Percentiles rank a stretch among this genome's conserved stretches.
Evolutionary conservation across 1,139 yeast species (phyloP).

Genomic region (Taphrina pruni): DNA sequence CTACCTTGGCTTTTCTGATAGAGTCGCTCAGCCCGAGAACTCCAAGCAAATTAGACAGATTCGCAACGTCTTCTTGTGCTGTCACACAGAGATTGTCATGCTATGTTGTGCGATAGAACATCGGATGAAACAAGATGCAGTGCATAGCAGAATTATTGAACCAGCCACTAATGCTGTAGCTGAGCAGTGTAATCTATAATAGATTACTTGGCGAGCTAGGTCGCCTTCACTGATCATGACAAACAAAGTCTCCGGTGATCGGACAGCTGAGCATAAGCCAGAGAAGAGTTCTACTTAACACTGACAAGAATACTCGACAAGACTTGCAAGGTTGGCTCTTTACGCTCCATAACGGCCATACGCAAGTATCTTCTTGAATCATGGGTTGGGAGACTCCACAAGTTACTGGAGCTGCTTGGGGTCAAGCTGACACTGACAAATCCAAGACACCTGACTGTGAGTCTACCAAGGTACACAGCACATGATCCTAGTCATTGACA

Average conservation of each 20-base stretch:
- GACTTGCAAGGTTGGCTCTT: too few relatives aligned
- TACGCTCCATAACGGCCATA: too few relatives aligned
- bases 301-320: background rate
- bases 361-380: background rate
- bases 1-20: too few relatives aligned
- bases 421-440: background rate
- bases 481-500: background rate
- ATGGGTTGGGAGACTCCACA: constrained; percentile 6
- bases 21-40: too few relatives aligned
- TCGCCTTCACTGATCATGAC: background rate
- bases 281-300: background rate
- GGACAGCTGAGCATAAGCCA: background rate
- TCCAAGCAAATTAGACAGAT: too few relatives aligned
- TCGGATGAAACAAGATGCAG: too few relatives aligned
- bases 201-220: background rate
- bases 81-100: too few relatives aligned
- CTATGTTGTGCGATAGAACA: too few relatives aligned
- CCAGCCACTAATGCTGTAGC: background rate
- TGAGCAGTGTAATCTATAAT: background rate
- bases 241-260: background rate
- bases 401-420: constrained; percentile 6
- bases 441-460: background rate
- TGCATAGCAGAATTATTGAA: too few relatives aligned
- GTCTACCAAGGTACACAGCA: constrained; percentile 9
- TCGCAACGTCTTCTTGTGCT: too few relatives aligned